These are phyloP conservation scores for Lojkania enalia DNA, from an alignment of 2,329 filamentous ascomycete species.

Conservation along the genomic window DNA sequence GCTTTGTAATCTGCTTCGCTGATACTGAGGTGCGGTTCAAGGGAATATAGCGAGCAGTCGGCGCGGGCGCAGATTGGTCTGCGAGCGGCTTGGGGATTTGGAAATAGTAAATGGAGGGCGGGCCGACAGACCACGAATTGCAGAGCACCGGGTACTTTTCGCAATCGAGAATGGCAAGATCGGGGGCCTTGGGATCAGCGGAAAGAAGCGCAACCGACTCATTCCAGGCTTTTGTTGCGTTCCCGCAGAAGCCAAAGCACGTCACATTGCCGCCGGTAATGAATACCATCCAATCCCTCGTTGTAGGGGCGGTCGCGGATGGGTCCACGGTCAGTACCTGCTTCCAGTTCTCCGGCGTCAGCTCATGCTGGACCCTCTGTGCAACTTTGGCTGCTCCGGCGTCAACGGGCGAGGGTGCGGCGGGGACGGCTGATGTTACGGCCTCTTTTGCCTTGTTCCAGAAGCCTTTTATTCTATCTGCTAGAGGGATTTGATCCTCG, in stretches of 20 bases:
- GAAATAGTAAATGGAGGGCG: slow-evolving; percentile 69
- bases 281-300: slow-evolving; percentile 77
- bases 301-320: slow-evolving; percentile 58
- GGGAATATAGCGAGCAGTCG: slow-evolving; percentile 66
- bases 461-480: slow-evolving; percentile 63
- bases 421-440: slow-evolving; percentile 56
- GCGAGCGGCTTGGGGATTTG: slow-evolving; percentile 61
- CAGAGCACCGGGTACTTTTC: slow-evolving; percentile 75
- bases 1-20: slow-evolving; percentile 53
- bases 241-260: slow-evolving; percentile 70
- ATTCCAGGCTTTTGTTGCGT: slow-evolving; percentile 64
- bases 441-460: slow-evolving; percentile 59
- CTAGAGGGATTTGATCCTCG: slow-evolving; percentile 62
- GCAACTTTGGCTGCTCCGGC: slow-evolving; percentile 58
- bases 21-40: slow-evolving; percentile 72
- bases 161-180: slow-evolving; percentile 73
- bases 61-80: slow-evolving; percentile 64
- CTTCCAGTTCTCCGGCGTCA: slow-evolving; percentile 56
- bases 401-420: slow-evolving; percentile 44
- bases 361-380: slow-evolving; percentile 14
- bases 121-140: slow-evolving; percentile 69
- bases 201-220: slow-evolving; percentile 67
- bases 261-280: slow-evolving; percentile 78
- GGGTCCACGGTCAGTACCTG: slow-evolving; percentile 65
- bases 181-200: slow-evolving; percentile 62